Evolutionary conservation across 805 yeast species (phyloP), one percentile per base, ranked within the genome.

Genomic region (Starmera amethionina): DNA sequence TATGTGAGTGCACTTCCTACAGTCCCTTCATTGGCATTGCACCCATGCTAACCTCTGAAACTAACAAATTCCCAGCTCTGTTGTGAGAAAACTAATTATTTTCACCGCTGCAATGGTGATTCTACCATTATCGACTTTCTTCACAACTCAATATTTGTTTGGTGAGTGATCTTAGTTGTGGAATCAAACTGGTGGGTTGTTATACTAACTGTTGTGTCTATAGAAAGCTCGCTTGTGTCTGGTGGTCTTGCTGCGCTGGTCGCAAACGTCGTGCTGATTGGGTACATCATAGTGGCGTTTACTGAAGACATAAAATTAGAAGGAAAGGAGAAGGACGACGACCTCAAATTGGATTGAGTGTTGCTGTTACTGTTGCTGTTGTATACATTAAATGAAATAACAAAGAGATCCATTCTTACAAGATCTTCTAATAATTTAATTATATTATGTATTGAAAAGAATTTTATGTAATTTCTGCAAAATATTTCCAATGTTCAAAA

Each of bases 161-260:
- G 41, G 58, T 52, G 30, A 41, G 55, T 37, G 11, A n/a, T 22
- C 9, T 8, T 22, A 22, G 18, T 16, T 16, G 18, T 16, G 18
- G 18, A 16, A 16, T 16, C 4, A 16, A 16, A 16, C 4, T 16
- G 4, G 18, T 16, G 18, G 4, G 18, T 16, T 3, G 4, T 6
- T 7, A 8, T 22, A 22, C 27, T 22, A 22, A 22, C 6, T 5
- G 2, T 22, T 22, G 9, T 22, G 27, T 7, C 4, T 5, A 22
- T 22, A 22, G 27, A 22, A 22, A 22, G 27, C 27, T 22, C 27
- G 2, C 59, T 83, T 12, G 63, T 80, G 11, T 78, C 86, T 38
- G 94, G 94, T 34, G 93, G 93, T 3, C 54, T 79, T n/a, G 86
- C 89, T 31, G 93, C 93, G 3, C 66, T 75, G 14, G 74, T 75